Conservation (phyloP, 345 rosid genomes). For the Corchorus olitorius region DNA sequence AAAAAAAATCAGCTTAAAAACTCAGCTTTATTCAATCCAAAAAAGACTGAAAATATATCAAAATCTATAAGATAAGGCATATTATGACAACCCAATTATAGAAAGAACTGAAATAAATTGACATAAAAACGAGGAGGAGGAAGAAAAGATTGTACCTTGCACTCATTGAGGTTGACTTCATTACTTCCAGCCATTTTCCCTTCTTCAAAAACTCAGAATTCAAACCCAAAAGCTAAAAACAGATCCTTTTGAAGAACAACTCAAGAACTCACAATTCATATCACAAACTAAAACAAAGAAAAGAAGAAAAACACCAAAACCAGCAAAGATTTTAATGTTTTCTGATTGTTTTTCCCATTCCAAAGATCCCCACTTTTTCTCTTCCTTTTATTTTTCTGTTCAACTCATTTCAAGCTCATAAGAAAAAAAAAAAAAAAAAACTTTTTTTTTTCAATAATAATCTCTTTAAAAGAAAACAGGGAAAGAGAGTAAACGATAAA, state of each 20-base stretch:
- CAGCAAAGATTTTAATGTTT: neutral
- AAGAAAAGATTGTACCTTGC: constrained; percentile 50
- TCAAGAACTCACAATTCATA: constrained; percentile 22
- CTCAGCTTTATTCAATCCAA: neutral
- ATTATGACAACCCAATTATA: neutral
- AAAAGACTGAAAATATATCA: constrained; percentile 10
- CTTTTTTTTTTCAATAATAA: neutral
- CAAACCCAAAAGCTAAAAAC: constrained; percentile 19
- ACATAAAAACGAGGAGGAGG: neutral
- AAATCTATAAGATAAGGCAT: constrained; percentile 12
- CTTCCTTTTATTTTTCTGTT: neutral
- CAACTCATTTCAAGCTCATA: neutral
- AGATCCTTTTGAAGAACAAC: constrained; percentile 32
- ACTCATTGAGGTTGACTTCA: constrained; percentile 69
- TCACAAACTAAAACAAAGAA: neutral
- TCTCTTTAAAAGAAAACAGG: constrained; percentile 9
- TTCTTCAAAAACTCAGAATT: constrained; percentile 3
- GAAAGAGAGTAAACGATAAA: constrained; percentile 22
- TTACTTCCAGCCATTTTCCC: constrained; percentile 67
- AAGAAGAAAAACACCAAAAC: neutral
- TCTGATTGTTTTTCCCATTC: neutral
- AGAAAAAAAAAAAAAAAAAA: too few relatives aligned
- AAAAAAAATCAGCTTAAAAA: constrained; percentile 10
- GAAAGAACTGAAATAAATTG: constrained; percentile 1
- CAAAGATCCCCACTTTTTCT: neutral